These are phyloP conservation scores for Leccinum truebloodii DNA, from an alignment of 768 basidiomycete species.

Conservation along the genomic window DNA sequence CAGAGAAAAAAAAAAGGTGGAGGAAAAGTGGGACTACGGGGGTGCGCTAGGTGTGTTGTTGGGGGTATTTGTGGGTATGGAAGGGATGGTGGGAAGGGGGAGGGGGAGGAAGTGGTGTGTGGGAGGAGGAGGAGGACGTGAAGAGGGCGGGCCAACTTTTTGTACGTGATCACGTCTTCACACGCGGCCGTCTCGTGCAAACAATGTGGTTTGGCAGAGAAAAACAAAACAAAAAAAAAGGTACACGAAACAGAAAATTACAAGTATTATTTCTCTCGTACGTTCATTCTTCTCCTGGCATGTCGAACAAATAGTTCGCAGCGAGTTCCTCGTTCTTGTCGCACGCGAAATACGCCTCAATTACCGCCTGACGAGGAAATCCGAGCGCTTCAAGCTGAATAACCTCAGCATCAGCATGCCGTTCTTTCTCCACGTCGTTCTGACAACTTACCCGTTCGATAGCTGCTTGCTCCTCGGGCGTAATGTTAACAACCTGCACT, in stretches of 20 bases:
- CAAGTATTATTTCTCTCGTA: neutral
- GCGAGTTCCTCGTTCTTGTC: conserved; percentile 97
- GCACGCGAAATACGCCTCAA: conserved; percentile 92
- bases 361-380: conserved; percentile 76
- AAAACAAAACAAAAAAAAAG: neutral
- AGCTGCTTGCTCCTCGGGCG: conserved; percentile 83
- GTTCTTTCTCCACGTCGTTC: neutral
- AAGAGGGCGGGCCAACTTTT: conserved; percentile 24
- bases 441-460: conserved; percentile 75
- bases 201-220: conserved; percentile 23
- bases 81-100: conserved; percentile 1
- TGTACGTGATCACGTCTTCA: conserved; percentile 35
- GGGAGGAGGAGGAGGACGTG: conserved; percentile 21
- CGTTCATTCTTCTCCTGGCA: conserved; percentile 46
- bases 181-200: conserved; percentile 29
- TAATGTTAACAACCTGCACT: conserved; percentile 63
- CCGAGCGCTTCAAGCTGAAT: conserved; percentile 81
- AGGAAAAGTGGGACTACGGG: neutral
- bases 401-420: conserved; percentile 3
- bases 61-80: conserved; percentile 35
- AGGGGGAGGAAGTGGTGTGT: conserved; percentile 14
- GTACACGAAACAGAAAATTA: conserved; percentile 3
- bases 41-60: neutral
- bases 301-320: conserved; percentile 92
- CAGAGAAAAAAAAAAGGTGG: neutral